Base-by-base conservation (phyloP, 306 rosid genomes). In the Sesbania bispinosa region DNA sequence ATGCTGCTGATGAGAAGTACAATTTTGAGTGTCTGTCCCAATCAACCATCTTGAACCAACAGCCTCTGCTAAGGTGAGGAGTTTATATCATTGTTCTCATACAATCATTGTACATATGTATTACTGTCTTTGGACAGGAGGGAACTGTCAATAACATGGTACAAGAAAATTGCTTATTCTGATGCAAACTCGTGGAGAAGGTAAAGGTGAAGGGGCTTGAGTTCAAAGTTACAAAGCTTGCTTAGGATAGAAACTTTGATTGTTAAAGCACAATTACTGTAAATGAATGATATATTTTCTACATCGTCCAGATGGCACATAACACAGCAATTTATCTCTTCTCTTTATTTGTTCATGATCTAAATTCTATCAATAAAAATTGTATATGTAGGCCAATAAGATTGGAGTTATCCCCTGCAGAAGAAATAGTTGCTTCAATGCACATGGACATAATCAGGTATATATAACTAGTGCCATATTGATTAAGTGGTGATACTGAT, bases 1-100 rank as follows among this genome's bases (percentile, higher is more conserved):
- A 94, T 86, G 98, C 98, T 82, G 97, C 98, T 50, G 98, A 94
- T 82, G 98, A 94, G 85, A 94, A 94, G 74, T 83, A 87, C 90
- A 94, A 90, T 89, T 94, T 87, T 80, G 98, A 94, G 88, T 87
- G 82, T 68, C 84, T 94, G 43, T 80, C 96, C 10, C 87, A 85
- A 50, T 94, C 97, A 54, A 94, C 98, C 55, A 83, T 90, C 76
- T 81, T 94, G 82, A 94, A 87, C 74, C 96, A 83, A 83, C 98
- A 94, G 82, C 98, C 97, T 77, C 75, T 94, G 81, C 90, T 87
- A 74, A 82, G 92, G 97, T 94, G 77, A 86, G 96, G 62, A 77
- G 63, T 73, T 77, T 47, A n/a, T n/a, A n/a, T n/a, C 32, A 33
- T 71, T 76, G 39, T 57, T 67, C 64, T 21, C 57, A 60, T 48